Percentiles rank a stretch among this genome's conserved stretches.
phyloP scores from a whole-genome alignment of 495 filamentous ascomycete species.

The Penicillium ochrochloron region DNA sequence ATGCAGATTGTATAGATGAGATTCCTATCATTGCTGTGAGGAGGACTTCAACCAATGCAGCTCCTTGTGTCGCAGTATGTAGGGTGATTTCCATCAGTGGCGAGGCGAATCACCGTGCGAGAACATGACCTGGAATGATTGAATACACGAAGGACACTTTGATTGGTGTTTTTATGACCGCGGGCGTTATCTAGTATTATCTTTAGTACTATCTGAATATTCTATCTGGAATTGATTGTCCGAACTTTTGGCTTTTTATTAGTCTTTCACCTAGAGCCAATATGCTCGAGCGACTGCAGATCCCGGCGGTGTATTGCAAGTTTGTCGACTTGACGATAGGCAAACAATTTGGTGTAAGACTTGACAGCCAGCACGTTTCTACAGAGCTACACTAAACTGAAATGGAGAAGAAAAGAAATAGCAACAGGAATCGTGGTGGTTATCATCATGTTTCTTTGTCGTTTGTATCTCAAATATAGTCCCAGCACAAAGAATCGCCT shows the following conservation, averaged over 20 bases:
- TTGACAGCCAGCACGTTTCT: neutral
- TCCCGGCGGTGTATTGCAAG: conserved; percentile 7
- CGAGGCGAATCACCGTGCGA: neutral
- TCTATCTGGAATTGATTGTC: neutral
- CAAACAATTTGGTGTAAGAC: neutral
- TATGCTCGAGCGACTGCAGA: neutral
- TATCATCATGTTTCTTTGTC: neutral
- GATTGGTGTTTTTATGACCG: neutral
- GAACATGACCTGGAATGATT: neutral
- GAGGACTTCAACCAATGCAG: neutral
- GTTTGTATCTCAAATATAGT: neutral
- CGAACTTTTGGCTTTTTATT: neutral
- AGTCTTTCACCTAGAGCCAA: neutral
- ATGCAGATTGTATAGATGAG: neutral
- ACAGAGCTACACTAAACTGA: neutral
- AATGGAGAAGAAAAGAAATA: neutral
- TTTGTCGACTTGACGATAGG: neutral
- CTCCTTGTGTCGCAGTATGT: neutral
- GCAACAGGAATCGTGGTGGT: too few species aligned
- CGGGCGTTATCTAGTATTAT: neutral
- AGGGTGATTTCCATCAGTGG: neutral
- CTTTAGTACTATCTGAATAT: neutral
- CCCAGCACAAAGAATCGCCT: neutral
- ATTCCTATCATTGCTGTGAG: neutral
- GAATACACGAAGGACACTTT: neutral